phyloP scores from a whole-genome alignment of 257 asterid species.

The Nicotiana benthamiana region DNA sequence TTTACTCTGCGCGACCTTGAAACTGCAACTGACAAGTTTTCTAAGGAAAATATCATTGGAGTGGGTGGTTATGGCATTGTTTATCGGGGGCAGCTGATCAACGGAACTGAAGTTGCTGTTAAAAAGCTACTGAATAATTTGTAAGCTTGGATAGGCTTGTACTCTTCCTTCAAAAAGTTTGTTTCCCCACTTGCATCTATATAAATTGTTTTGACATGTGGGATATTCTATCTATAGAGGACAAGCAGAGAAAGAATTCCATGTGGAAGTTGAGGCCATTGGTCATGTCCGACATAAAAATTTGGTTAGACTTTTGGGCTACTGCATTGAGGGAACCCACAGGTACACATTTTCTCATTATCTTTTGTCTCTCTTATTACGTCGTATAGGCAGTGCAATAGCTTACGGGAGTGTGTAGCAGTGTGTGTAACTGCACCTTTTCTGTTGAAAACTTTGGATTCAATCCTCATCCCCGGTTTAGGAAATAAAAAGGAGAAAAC shows the following conservation, averaged over 20 bases:
- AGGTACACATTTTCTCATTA: slow-evolving; percentile 30
- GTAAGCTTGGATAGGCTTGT: slow-evolving; percentile 37
- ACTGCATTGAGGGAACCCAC: slow-evolving; percentile 81
- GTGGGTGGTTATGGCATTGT: slow-evolving; percentile 95
- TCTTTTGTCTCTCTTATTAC: background rate
- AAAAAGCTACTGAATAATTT: slow-evolving; percentile 73
- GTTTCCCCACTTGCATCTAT: background rate
- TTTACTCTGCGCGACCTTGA: slow-evolving; percentile 81
- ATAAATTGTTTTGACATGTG: background rate
- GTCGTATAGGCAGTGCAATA: background rate
- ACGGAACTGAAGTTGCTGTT: slow-evolving; percentile 71
- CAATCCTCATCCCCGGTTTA: background rate
- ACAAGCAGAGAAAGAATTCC: slow-evolving; percentile 86
- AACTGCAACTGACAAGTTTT: slow-evolving; percentile 48
- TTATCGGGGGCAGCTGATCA: slow-evolving; percentile 52
- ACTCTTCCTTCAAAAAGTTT: background rate
- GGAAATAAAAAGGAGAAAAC: background rate
- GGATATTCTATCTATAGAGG: slow-evolving; percentile 37
- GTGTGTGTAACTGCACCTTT: background rate
- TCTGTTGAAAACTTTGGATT: background rate
- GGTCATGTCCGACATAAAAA: slow-evolving; percentile 89
- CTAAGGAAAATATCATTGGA: slow-evolving; percentile 65
- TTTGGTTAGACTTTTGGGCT: slow-evolving; percentile 79
- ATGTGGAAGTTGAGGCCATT: slow-evolving; percentile 88
- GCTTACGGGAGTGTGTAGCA: background rate